These are phyloP conservation scores for Kuraishia ogatae DNA, from an alignment of 805 yeast species.

Conservation along the genomic window DNA sequence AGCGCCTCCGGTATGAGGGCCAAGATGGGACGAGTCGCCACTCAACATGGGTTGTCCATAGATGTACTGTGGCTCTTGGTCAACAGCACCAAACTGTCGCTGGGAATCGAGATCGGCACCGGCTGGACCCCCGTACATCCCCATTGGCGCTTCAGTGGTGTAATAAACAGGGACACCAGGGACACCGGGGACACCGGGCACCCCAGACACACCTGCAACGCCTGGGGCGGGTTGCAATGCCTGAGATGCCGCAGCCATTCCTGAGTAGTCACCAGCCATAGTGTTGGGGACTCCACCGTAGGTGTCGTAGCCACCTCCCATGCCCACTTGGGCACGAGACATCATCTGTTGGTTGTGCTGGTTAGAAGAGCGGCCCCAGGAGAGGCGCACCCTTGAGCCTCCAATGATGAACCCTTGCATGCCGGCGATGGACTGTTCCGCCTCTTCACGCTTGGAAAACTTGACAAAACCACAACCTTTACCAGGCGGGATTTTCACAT, in stretches of 20 bases:
- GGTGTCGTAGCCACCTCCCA: slow-evolving; percentile 9
- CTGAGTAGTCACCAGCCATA: slow-evolving; percentile 1
- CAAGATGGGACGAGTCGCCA: neutral
- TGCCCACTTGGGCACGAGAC: slow-evolving; percentile 6
- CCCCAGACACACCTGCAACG: slow-evolving; percentile 3
- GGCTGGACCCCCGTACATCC: neutral
- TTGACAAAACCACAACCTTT: slow-evolving; percentile 77
- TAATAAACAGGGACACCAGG: neutral
- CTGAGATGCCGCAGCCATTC: slow-evolving; percentile 5
- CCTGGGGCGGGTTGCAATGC: slow-evolving; percentile 5
- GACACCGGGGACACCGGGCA: neutral
- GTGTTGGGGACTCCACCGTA: slow-evolving; percentile 4
- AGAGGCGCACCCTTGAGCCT: slow-evolving; percentile 63
- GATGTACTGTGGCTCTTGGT: neutral
- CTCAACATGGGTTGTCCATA: neutral
- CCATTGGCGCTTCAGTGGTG: neutral
- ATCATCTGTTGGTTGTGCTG: slow-evolving; percentile 10
- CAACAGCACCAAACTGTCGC: neutral
- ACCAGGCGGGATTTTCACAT: slow-evolving; percentile 69
- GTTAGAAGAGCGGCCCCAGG: slow-evolving; percentile 58
- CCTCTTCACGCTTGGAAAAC: slow-evolving; percentile 58
- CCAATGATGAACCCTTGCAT: slow-evolving; percentile 75
- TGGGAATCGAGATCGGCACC: neutral
- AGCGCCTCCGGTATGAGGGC: neutral
- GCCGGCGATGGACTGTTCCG: slow-evolving; percentile 68